Base-by-base conservation (phyloP, 805 yeast genomes). In the Tetrapisispora taiwanensis region DNA sequence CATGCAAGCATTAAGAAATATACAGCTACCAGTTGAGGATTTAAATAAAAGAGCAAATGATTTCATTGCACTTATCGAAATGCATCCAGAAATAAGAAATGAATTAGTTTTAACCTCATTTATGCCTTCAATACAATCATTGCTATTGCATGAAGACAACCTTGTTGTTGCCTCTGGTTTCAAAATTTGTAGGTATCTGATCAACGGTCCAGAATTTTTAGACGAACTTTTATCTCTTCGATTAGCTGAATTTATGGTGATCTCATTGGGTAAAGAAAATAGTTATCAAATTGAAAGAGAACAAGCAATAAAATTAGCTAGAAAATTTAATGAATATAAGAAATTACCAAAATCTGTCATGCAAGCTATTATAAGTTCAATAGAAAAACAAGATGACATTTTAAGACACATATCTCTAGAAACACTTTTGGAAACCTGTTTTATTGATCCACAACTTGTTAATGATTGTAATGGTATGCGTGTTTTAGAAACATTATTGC, bases 131-230 rank as follows among this genome's bases (percentile, higher is more conserved):
- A 69, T 89, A 10, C 84, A 79, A 52, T 71, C 72, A 18, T 62
- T 89, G 18, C 60, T 89, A 18, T 66, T 76, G 24, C 78, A 76
- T 52, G 69, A 68, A 7, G 71, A 75, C 39, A 70, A 79, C 26
- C 79, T 77, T 46, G 81, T 85, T 1, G 71, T 81, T 7, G 83
- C 89, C 0, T 73, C 87, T 2, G 95, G 89, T 0, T 87, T 79
- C 59, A 69, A 95, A 41, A 71, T 87, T 1, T 72, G 87, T 19
- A 67, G 96, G 15, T 74, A 82, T 50, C 67, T 84, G 15, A 67
- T 83, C 17, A 72, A 73, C 30, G 75, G 75, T 47, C 56, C 68
- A 13, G 74, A 73, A 7, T 75, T 88, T 2, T 56, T 86, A 6
- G 60, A 66, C n/a, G 61, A 71, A 3, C 64, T 88, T 49, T 65